Conservation (phyloP, 2,329 filamentous ascomycete species). For the Orbilia blumenaviensis region DNA sequence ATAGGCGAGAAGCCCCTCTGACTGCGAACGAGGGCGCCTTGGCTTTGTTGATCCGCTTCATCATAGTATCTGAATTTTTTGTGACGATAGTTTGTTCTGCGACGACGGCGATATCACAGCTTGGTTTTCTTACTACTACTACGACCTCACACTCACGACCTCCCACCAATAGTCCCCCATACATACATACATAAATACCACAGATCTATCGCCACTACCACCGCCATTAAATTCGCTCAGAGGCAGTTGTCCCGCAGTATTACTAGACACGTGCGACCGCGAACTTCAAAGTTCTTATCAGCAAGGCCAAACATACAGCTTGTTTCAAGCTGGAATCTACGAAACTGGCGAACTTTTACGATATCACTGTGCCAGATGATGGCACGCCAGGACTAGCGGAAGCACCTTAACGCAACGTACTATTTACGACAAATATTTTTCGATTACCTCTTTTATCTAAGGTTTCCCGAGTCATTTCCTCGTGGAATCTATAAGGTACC, state of each 20-base stretch:
- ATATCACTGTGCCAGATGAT: constrained; percentile 52
- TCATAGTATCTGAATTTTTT: background rate
- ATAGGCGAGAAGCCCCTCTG: constrained; percentile 36
- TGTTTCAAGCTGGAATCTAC: constrained; percentile 51
- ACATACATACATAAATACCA: background rate
- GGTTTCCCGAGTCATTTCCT: background rate
- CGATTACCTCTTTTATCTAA: background rate
- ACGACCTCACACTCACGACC: background rate
- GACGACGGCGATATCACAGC: background rate
- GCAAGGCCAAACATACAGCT: constrained; percentile 24
- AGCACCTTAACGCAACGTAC: constrained; percentile 28
- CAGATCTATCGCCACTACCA: background rate
- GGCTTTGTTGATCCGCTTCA: constrained; percentile 26
- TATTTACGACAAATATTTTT: background rate
- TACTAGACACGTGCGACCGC: constrained; percentile 9
- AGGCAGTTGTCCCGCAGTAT: too few relatives aligned
- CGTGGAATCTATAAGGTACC: background rate
- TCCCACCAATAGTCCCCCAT: background rate
- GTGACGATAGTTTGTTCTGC: background rate
- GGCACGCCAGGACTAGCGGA: constrained; percentile 40
- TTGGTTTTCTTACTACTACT: background rate
- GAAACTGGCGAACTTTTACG: constrained; percentile 53
- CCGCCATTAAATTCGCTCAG: too few relatives aligned
- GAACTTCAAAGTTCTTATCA: background rate
- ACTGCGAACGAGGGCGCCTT: constrained; percentile 13